Conservation (phyloP, 352 stramenopile genomes). For the Pythium brachiatum region DNA sequence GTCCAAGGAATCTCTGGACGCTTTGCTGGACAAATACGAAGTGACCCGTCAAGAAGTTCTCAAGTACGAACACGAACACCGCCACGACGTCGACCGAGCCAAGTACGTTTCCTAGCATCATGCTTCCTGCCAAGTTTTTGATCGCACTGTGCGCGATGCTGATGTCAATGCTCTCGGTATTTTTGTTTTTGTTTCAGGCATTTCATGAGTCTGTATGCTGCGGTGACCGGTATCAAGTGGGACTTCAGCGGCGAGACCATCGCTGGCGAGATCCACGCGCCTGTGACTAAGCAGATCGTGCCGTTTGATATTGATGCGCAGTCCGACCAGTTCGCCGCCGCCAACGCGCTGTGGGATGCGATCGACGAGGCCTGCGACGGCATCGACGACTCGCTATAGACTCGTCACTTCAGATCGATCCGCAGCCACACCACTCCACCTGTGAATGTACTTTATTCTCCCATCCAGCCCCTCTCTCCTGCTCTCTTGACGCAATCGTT, state of each 20-base stretch:
- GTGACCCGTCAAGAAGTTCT: slow-evolving; percentile 53
- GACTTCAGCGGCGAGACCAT: slow-evolving; percentile 55
- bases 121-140: not conserved
- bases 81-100: slow-evolving; percentile 64
- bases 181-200: slow-evolving; percentile 35
- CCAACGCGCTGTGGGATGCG: slow-evolving; percentile 65
- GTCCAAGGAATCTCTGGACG: slow-evolving; percentile 58
- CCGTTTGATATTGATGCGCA: slow-evolving; percentile 56
- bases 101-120: slow-evolving; percentile 37
- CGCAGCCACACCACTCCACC: not conserved
- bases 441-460: slow-evolving; percentile 3
- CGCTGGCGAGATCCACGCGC: slow-evolving; percentile 64
- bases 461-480: not conserved
- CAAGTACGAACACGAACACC: slow-evolving; percentile 56
- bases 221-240: slow-evolving; percentile 79
- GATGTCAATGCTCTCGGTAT: not conserved
- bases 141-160: not conserved
- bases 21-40: slow-evolving; percentile 69
- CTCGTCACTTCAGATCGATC: not conserved
- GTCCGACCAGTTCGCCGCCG: slow-evolving; percentile 51
- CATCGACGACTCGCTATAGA: slow-evolving; percentile 48
- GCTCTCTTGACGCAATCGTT: too few relatives aligned
- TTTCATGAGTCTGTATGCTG: slow-evolving; percentile 74
- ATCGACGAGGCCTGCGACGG: slow-evolving; percentile 70
- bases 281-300: slow-evolving; percentile 48